Percentiles rank a stretch among this genome's conserved stretches.
Conservation (phyloP, 2,329 filamentous ascomycete genomes). For the Colletotrichum australisinense region DNA sequence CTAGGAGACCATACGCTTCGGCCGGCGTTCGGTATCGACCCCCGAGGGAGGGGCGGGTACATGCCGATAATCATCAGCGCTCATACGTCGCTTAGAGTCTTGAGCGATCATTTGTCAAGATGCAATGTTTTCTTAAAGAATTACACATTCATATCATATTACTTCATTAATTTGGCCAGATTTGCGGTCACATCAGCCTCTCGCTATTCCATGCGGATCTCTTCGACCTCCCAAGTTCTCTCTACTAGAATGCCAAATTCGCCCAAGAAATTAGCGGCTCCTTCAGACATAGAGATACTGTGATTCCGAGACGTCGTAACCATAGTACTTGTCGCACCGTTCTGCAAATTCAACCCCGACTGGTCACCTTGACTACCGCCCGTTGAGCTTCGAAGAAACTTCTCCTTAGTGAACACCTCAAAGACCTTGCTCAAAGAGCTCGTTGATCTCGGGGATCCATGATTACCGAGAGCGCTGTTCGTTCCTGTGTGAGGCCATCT, state of each 20-base stretch:
- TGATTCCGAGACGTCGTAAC: slow-evolving; percentile 5
- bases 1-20: not conserved
- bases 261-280: slow-evolving; percentile 11
- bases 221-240: slow-evolving; percentile 18
- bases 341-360: not conserved
- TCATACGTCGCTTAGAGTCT: not conserved
- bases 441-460: not conserved
- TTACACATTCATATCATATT: not conserved
- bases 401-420: slow-evolving; percentile 8
- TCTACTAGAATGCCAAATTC: slow-evolving; percentile 19
- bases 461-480: not conserved
- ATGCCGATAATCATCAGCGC: too few species aligned
- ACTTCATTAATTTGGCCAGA: too few species aligned
- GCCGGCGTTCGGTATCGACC: not conserved
- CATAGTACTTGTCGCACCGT: not conserved
- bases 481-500: too few species aligned
- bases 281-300: slow-evolving; percentile 12
- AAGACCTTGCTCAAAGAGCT: not conserved
- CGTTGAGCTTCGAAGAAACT: not conserved
- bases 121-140: not conserved
- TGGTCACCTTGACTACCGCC: not conserved
- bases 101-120: not conserved
- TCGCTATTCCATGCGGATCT: slow-evolving; percentile 9
- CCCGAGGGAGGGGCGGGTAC: too few species aligned
- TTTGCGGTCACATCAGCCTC: too few species aligned